Conservation (phyloP, 179 eudicot species). For the Monotropa hypopitys region DNA sequence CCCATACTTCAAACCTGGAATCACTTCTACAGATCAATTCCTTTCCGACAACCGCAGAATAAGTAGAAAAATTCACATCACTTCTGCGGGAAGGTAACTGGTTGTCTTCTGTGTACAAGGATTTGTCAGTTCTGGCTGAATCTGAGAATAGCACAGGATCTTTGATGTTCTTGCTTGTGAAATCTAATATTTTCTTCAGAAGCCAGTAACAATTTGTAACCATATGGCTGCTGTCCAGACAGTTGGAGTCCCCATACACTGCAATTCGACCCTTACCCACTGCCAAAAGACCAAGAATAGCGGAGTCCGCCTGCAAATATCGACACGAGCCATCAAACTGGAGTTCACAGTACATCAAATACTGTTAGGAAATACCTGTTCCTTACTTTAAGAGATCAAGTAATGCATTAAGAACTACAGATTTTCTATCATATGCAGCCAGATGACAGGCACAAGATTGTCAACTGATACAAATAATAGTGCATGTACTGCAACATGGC, state of each 20-base stretch:
- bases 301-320: not conserved
- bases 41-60: slow-evolving; percentile 73
- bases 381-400: not conserved
- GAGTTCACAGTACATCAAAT: not conserved
- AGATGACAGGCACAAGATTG: not conserved
- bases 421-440: not conserved
- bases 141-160: slow-evolving; percentile 73
- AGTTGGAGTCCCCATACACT: slow-evolving; percentile 91
- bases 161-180: slow-evolving; percentile 52
- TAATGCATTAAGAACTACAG: not conserved
- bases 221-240: slow-evolving; percentile 99
- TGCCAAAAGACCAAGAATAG: not conserved
- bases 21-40: slow-evolving; percentile 73
- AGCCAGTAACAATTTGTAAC: slow-evolving; percentile 93
- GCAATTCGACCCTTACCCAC: slow-evolving; percentile 68
- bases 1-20: slow-evolving; percentile 81
- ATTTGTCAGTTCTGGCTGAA: slow-evolving; percentile 38
- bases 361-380: not conserved
- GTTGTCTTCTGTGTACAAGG: slow-evolving; percentile 46
- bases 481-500: not conserved
- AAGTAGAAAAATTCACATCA: slow-evolving; percentile 78
- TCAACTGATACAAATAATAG: not conserved
- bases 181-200: slow-evolving; percentile 66
- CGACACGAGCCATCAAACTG: not conserved
- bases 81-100: slow-evolving; percentile 81